A percentile compares a stretch with the other conserved stretches of the same genome.
phyloP scores from a whole-genome alignment of 2,329 filamentous ascomycete genomes.

The Aspergillus pseudoterreus region DNA sequence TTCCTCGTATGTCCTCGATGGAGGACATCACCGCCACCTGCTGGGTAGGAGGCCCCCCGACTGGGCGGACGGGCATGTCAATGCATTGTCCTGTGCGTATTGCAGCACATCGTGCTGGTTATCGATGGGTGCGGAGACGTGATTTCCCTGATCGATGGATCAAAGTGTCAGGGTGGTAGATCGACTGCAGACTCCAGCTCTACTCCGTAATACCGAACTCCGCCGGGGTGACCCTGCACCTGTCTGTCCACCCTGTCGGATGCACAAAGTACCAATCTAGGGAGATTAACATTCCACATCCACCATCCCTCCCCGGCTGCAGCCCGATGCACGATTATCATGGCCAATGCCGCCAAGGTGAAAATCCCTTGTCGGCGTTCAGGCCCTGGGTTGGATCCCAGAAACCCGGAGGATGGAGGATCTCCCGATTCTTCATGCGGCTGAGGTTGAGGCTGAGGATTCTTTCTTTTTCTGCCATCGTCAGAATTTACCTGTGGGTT shows the following conservation, averaged over 20 bases:
- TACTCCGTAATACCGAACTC: background rate
- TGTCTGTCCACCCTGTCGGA: background rate
- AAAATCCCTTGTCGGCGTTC: background rate
- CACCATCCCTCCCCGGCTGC: background rate
- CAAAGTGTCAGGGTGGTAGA: background rate
- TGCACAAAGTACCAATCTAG: background rate
- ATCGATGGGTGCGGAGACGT: too few relatives aligned
- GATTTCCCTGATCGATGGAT: too few relatives aligned
- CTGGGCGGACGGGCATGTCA: too few relatives aligned
- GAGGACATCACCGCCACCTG: background rate
- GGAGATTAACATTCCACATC: background rate
- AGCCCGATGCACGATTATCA: background rate
- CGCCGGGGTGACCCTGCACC: background rate
- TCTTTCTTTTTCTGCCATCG: background rate
- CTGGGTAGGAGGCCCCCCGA: background rate
- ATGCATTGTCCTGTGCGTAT: too few relatives aligned
- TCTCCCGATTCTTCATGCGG: background rate
- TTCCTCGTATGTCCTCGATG: background rate
- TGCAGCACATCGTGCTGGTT: too few relatives aligned
- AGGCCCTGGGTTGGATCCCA: background rate
- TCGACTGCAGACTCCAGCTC: background rate
- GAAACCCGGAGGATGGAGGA: background rate
- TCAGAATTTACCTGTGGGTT: background rate
- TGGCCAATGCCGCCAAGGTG: background rate
- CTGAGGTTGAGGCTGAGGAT: background rate